Conservation (phyloP, 345 rosid species). For the Eucalyptus regnans region DNA sequence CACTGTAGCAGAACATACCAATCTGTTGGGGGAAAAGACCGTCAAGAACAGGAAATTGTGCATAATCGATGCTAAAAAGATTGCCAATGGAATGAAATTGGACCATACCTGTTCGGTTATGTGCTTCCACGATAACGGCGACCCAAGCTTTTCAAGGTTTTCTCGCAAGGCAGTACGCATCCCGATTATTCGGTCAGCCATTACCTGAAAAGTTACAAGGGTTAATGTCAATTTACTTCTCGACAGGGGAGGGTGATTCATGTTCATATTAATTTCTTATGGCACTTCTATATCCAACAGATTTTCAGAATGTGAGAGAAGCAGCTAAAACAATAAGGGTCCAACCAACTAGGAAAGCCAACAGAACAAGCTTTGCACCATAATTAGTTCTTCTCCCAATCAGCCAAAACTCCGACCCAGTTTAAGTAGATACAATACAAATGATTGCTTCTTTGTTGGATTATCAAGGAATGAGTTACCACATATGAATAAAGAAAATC, state of each 20-base stretch:
- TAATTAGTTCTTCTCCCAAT: background rate
- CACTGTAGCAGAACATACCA: conserved; percentile 98
- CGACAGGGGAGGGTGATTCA: background rate
- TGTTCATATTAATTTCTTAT: background rate
- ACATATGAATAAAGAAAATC: background rate
- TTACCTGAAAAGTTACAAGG: conserved; percentile 21
- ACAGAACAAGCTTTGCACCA: background rate
- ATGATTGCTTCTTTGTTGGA: background rate
- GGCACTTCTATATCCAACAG: background rate
- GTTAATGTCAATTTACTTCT: background rate
- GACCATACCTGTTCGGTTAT: conserved; percentile 66
- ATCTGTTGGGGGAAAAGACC: conserved; percentile 32
- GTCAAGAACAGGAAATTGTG: background rate
- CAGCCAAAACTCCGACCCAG: background rate
- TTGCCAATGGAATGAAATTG: background rate
- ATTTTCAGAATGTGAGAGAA: background rate
- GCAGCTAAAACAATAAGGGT: background rate
- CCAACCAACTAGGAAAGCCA: background rate
- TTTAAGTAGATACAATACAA: background rate
- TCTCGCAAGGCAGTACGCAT: conserved; percentile 72
- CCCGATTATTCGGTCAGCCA: conserved; percentile 96
- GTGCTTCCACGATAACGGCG: conserved; percentile 81
- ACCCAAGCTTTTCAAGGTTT: conserved; percentile 78
- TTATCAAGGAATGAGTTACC: background rate
- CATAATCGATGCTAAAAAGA: background rate